Evolutionary conservation across 306 rosid genomes (phyloP).

Genomic region (Styphnolobium japonicum): DNA sequence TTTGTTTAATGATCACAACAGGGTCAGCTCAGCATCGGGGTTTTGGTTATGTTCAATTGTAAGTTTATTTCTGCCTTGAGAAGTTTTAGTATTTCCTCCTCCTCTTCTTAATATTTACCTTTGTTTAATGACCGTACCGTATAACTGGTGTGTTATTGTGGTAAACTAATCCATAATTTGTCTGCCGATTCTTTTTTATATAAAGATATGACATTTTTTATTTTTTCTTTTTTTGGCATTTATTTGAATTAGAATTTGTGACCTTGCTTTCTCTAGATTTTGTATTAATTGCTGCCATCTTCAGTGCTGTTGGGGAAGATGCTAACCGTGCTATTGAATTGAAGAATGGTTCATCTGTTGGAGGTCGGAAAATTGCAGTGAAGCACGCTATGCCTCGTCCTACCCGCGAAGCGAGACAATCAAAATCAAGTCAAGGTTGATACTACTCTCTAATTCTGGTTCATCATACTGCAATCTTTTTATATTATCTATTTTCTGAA

Average conservation of each 20-base stretch:
- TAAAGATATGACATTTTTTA: background rate
- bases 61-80: conserved; percentile 33
- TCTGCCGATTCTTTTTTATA: background rate
- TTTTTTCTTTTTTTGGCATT: background rate
- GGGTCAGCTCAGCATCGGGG: conserved; percentile 87
- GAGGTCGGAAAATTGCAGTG: conserved; percentile 71
- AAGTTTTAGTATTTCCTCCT: background rate
- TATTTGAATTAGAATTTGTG: conserved; percentile 10
- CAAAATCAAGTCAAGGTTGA: conserved; percentile 73
- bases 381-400: conserved; percentile 92
- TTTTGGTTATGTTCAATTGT: conserved; percentile 82
- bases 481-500: background rate
- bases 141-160: background rate
- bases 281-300: conserved; percentile 24
- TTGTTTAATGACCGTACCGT: background rate
- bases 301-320: conserved; percentile 83
- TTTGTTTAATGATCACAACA: conserved; percentile 36
- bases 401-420: conserved; percentile 58
- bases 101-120: no score
- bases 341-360: conserved; percentile 70
- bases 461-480: background rate
- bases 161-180: background rate
- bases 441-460: conserved; percentile 20
- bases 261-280: background rate
- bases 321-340: conserved; percentile 80